phyloP scores from a whole-genome alignment of 768 basidiomycete genomes.

The Boletus eberwhitei region DNA sequence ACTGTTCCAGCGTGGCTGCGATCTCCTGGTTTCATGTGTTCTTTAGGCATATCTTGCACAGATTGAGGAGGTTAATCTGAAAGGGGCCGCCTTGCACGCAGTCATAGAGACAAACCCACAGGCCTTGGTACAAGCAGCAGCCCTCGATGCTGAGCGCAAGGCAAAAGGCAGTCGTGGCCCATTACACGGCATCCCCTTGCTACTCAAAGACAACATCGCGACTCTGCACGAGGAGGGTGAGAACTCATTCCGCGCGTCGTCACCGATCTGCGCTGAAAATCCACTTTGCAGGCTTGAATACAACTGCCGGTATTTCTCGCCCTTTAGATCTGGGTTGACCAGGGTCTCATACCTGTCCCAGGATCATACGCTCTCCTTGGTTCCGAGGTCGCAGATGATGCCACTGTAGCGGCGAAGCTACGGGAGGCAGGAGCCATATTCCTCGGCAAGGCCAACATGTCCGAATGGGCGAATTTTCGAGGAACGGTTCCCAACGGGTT shows the following conservation, averaged over 20 bases:
- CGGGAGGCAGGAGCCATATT: constrained; percentile 35
- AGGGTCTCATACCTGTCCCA: constrained; percentile 4
- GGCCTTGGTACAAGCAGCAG: constrained; percentile 50
- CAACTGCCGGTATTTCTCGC: constrained; percentile 32
- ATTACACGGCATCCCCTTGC: constrained; percentile 58
- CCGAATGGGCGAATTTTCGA: constrained; percentile 43
- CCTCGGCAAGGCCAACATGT: constrained; percentile 43
- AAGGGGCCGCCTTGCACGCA: constrained; percentile 55
- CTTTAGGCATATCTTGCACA: constrained; percentile 60
- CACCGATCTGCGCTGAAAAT: not conserved
- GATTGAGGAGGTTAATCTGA: constrained; percentile 62
- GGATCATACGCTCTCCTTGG: constrained; percentile 36
- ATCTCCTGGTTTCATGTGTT: not conserved
- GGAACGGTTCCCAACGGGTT: constrained; percentile 41
- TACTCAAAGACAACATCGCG: constrained; percentile 49
- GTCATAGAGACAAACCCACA: constrained; percentile 59
- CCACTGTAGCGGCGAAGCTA: constrained; percentile 28
- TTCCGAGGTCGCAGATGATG: constrained; percentile 35
- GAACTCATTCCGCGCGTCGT: not conserved
- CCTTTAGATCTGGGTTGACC: not conserved
- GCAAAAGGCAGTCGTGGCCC: constrained; percentile 41
- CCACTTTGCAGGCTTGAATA: constrained; percentile 33
- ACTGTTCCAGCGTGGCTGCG: not conserved
- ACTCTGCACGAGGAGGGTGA: constrained; percentile 32
- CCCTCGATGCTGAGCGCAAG: constrained; percentile 47